These are phyloP conservation scores for Coemansia sp. DNA, from an alignment of 192 early-diverging fungal species.

Conservation along the genomic window DNA sequence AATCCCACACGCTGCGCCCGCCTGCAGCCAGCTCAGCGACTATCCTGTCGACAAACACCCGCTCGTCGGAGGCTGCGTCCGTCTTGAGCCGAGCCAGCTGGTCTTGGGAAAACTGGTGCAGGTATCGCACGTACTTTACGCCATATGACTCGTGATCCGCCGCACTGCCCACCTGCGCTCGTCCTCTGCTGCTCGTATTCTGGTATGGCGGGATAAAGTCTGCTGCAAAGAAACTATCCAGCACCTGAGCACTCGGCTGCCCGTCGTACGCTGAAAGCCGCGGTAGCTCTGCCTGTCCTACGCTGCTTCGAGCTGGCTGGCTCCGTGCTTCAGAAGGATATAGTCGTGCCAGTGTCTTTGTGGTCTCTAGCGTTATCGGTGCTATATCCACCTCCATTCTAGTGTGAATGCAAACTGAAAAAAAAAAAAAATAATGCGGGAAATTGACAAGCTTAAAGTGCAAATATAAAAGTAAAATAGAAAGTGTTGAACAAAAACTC, in stretches of 20 bases:
- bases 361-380: conserved; percentile 50
- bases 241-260: conserved; percentile 1
- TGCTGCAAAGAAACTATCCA: conserved; percentile 53
- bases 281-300: background rate
- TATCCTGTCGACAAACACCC: background rate
- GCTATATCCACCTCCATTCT: conserved; percentile 51
- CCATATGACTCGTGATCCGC: conserved; percentile 42
- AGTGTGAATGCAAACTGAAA: conserved; percentile 5
- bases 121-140: conserved; percentile 38
- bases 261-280: conserved; percentile 3
- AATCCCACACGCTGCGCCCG: conserved; percentile 18
- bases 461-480: background rate
- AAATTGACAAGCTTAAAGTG: background rate
- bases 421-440: background rate
- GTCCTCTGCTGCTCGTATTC: background rate
- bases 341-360: conserved; percentile 38
- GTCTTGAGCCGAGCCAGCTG: conserved; percentile 10
- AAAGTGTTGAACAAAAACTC: background rate
- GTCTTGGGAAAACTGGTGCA: conserved; percentile 27
- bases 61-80: background rate
- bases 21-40: background rate
- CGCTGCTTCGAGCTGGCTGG: background rate
- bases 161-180: background rate
- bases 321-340: conserved; percentile 21
- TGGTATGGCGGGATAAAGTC: conserved; percentile 48